Evolutionary conservation across 2,329 filamentous ascomycete genomes (phyloP), one percentile per base, ranked within the genome.

Genomic region (Xylaria hypoxylon): DNA sequence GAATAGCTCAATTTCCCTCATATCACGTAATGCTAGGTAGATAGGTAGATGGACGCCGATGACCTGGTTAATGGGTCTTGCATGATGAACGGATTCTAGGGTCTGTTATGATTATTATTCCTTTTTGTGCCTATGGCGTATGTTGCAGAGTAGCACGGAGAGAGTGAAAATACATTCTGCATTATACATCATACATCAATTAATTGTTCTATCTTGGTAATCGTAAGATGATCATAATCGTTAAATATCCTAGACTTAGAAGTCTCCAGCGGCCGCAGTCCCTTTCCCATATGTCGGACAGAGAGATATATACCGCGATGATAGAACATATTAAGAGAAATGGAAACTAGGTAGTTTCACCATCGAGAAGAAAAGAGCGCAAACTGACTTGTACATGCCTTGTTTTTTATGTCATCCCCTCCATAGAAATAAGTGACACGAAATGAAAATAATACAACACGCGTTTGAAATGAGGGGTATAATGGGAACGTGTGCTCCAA

Each of bases 201-300:
- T 53, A 22, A 62, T 52, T 45, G 22, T 40, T 59, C 64, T 63
- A 50, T 66, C 31, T 55, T 24, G 31, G 53, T 47, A 59, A 33
- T 53, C 59, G 38, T 63, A 50, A 56, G 3, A 50, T 33, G 33
- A 56, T 67, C 50, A 42, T 64, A 17, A 66, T 63, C 59, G 22
- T 66, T 19, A 59, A 62, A 11, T 44, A 35, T 15, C 28, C 13
- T 24, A 26, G 6, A 47, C 8, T 10, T 26, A 59, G 26, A 45
- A 31, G n/a, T 6, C 31, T 55, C 55, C 24, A 35, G 10, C n/a
- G 24, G 42, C 45, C 51, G 15, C 52, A 35, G 15, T 15, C n/a
- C 44, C 56, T 2, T 45, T 52, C 17, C 33, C 33, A 15, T 55
- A 55, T 42, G n/a, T 59, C 38, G 17, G 22, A 45, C 6, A 47